Conservation (phyloP, 345 rosid genomes). For the Aethionema arabicum region DNA sequence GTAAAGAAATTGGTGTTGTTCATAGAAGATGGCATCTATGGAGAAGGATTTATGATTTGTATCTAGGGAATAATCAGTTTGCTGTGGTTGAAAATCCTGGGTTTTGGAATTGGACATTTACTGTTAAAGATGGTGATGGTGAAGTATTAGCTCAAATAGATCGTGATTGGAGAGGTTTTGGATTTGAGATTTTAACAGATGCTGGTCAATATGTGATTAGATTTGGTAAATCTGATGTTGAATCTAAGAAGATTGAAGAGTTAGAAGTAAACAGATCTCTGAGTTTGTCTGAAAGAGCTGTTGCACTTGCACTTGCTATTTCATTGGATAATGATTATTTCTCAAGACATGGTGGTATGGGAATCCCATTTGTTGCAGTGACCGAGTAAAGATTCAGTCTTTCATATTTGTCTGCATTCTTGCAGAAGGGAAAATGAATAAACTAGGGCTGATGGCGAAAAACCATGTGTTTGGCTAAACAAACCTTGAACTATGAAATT, state of each 20-base stretch:
- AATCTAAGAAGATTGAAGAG: slow-evolving; percentile 73
- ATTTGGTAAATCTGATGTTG: slow-evolving; percentile 73
- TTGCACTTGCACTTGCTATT: slow-evolving; percentile 80
- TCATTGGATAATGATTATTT: slow-evolving; percentile 94
- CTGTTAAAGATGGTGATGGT: slow-evolving; percentile 78
- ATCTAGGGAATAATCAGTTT: slow-evolving; percentile 81
- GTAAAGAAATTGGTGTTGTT: slow-evolving; percentile 93
- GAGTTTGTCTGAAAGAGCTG: slow-evolving; percentile 80
- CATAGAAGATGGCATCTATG: slow-evolving; percentile 97
- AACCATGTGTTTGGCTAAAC: no score
- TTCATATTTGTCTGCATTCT: no score
- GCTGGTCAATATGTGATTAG: slow-evolving; percentile 97
- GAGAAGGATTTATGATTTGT: slow-evolving; percentile 93
- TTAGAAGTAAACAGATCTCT: slow-evolving; percentile 68
- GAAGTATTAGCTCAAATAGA: slow-evolving; percentile 78
- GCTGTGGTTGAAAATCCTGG: slow-evolving; percentile 95
- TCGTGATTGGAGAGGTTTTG: slow-evolving; percentile 98
- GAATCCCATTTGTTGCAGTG: no score
- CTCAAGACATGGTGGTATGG: slow-evolving; percentile 92
- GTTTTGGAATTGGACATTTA: slow-evolving; percentile 98
- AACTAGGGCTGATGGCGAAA: no score
- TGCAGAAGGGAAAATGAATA: no score
- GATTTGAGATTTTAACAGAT: slow-evolving; percentile 96
- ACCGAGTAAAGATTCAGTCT: no score
- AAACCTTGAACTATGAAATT: no score